Evolutionary conservation across 2,329 filamentous ascomycete species (phyloP).

Genomic region (Mollisia scopiformis): DNA sequence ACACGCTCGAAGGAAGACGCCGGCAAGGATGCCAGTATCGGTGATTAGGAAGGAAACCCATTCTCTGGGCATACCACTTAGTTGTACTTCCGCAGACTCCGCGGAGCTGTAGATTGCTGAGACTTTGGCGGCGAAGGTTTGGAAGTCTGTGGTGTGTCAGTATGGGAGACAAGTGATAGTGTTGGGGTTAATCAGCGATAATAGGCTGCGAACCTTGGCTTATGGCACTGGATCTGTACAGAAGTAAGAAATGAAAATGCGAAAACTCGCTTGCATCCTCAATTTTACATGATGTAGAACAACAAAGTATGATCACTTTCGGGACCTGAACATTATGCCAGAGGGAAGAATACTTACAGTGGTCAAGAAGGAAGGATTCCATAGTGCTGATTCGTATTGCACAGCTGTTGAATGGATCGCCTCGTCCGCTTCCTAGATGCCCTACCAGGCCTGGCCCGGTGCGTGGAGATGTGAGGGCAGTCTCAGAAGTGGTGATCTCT

Average conservation of each 20-base stretch:
- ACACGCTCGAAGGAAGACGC: not conserved
- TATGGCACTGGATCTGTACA: not conserved
- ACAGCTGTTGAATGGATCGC: not conserved
- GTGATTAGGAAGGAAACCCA: not conserved
- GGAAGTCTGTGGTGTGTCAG: not conserved
- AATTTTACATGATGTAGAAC: no score
- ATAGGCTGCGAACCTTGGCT: not conserved
- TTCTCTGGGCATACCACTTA: not conserved
- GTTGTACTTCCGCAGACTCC: not conserved
- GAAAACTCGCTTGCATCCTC: not conserved
- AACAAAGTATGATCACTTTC: no score
- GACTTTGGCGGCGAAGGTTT: not conserved
- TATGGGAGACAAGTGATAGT: not conserved
- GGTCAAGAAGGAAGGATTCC: not conserved
- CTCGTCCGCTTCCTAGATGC: not conserved
- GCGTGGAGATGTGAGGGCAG: not conserved
- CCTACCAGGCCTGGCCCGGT: not conserved
- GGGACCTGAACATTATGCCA: no score
- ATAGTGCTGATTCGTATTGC: not conserved
- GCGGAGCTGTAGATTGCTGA: not conserved
- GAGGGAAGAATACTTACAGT: not conserved
- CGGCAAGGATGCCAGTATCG: not conserved
- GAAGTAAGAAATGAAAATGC: not conserved
- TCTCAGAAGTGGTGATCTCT: not conserved
- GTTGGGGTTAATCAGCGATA: not conserved